Evolutionary conservation across 2,329 filamentous ascomycete genomes (phyloP).

Genomic region (Apiospora koreana): DNA sequence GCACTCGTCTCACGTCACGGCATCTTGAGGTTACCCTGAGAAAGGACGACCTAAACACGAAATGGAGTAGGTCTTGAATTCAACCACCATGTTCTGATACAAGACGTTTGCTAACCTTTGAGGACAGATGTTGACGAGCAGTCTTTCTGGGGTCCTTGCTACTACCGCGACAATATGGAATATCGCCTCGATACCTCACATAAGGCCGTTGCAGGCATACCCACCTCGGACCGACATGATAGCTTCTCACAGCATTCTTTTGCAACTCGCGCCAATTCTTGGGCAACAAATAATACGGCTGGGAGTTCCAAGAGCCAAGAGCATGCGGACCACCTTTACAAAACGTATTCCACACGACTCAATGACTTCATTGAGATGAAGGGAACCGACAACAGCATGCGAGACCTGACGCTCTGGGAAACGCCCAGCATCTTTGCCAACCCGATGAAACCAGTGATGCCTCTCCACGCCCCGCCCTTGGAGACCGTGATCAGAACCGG

Average conservation of each 20-base stretch:
- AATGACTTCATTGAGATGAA: constrained; percentile 17
- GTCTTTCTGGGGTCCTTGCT: neutral
- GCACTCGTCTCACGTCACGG: constrained; percentile 26
- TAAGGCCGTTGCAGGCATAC: too few species aligned
- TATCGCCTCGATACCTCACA: neutral
- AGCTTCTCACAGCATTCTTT: too few species aligned
- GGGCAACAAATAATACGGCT: constrained; percentile 12
- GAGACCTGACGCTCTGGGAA: constrained; percentile 32
- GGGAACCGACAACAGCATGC: constrained; percentile 19
- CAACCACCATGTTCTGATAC: neutral
- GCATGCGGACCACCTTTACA: constrained; percentile 9
- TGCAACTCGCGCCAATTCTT: neutral
- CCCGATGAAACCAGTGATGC: constrained; percentile 34
- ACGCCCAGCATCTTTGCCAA: constrained; percentile 31
- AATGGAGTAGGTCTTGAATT: constrained; percentile 26
- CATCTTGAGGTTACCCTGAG: constrained; percentile 20
- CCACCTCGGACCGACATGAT: neutral
- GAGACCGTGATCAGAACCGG: constrained; percentile 40
- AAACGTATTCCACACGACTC: neutral
- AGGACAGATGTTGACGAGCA: neutral
- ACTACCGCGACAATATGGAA: neutral
- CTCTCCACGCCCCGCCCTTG: constrained; percentile 34
- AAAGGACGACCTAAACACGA: constrained; percentile 12
- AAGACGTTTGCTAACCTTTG: constrained; percentile 6
- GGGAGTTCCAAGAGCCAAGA: constrained; percentile 1